Conservation (phyloP, 2,329 filamentous ascomycete genomes). For the Xylaria sp. region DNA sequence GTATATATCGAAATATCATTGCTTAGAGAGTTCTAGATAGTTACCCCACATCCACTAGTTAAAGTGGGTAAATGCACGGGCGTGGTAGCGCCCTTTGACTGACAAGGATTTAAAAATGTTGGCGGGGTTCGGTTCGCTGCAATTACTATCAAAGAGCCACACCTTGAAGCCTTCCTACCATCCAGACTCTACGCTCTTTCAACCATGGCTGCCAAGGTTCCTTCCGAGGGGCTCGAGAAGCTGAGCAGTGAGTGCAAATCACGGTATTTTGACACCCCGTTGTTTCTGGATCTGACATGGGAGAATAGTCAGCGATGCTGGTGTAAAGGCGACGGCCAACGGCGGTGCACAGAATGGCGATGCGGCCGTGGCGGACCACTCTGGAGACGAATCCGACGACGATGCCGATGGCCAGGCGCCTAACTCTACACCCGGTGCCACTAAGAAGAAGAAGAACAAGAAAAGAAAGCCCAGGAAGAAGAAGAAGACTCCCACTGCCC, state of each 20-base stretch:
- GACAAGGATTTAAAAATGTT: slow-evolving; percentile 29
- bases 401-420: slow-evolving; percentile 58
- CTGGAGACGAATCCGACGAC: slow-evolving; percentile 64
- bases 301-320: slow-evolving; percentile 47
- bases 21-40: no score
- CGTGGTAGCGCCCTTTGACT: slow-evolving; percentile 22
- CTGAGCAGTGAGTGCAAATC: slow-evolving; percentile 51
- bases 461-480: slow-evolving; percentile 81
- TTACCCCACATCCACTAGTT: background rate
- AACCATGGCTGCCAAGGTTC: slow-evolving; percentile 55
- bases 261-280: slow-evolving; percentile 52
- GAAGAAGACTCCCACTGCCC: slow-evolving; percentile 71
- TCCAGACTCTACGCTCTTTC: background rate
- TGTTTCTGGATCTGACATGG: slow-evolving; percentile 50
- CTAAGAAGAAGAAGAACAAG: slow-evolving; percentile 82
- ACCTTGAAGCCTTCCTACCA: background rate
- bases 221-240: slow-evolving; percentile 55
- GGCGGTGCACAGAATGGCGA: slow-evolving; percentile 52
- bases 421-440: slow-evolving; percentile 52
- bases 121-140: slow-evolving; percentile 25
- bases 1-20: background rate
- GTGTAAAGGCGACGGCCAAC: slow-evolving; percentile 18
- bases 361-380: slow-evolving; percentile 52
- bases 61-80: background rate
- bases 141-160: background rate